phyloP scores from a whole-genome alignment of 2,329 filamentous ascomycete species.

The Cladophialophora bantiana region DNA sequence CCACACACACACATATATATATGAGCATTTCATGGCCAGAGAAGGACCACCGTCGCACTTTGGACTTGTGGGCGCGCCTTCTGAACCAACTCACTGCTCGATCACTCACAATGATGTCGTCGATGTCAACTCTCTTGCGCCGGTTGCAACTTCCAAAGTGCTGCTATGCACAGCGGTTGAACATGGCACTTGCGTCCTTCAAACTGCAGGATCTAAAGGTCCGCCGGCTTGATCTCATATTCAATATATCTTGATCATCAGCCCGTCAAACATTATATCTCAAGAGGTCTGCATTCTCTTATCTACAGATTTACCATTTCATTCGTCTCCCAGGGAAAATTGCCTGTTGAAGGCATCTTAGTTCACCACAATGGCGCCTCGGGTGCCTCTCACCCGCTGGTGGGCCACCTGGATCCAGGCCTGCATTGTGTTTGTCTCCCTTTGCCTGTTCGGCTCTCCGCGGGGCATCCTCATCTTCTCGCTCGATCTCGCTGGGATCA shows the following conservation, averaged over 20 bases:
- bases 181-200: neutral
- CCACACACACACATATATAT: too few species aligned
- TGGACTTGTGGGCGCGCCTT: neutral
- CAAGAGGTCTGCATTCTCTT: neutral
- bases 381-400: neutral
- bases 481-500: neutral
- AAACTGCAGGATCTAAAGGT: neutral
- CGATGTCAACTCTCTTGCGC: neutral
- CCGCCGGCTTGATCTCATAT: neutral
- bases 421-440: neutral
- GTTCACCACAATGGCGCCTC: neutral
- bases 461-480: neutral
- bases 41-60: neutral
- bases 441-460: neutral
- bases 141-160: neutral
- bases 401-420: neutral
- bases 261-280: neutral
- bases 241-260: neutral
- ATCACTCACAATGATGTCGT: neutral
- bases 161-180: neutral
- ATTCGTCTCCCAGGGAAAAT: neutral
- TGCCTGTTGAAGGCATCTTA: neutral
- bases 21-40: neutral
- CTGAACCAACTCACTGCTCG: neutral
- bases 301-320: conserved; percentile 4